Base-by-base conservation (phyloP, 2,329 filamentous ascomycete species). In the Simplicillium aogashimaense region DNA sequence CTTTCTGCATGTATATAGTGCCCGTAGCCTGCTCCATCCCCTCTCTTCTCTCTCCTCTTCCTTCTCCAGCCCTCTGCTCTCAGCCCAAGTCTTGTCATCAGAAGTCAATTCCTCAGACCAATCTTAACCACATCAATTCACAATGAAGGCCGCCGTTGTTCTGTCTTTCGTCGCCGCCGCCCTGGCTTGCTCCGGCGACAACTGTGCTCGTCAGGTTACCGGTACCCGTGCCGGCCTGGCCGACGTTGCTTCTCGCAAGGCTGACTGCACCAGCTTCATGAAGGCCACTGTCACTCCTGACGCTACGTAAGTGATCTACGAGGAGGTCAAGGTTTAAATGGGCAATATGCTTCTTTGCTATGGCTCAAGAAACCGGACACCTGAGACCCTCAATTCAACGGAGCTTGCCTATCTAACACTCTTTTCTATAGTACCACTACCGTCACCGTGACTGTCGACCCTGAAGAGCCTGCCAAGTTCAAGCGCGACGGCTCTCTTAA, bases 151-250 rank as follows among this genome's bases (percentile, higher is more conserved):
- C 53, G 50, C 56, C 49, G 51, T 56, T 45, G 47, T 61, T 47
- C 56, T 66, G 36, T 59, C 58, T 35, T 50, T 65, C 41, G 58
- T 55, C 44, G 58, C 57, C 45, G 49, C 57, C 39, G 62, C 58
- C 48, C 47, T 61, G 37, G 63, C 59, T 42, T 66, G 61, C 52
- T 46, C 54, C 44, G 63, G 58, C 50, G 63, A 69, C 59, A 69
- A 67, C 59, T 69, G 65, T 58, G 64, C 64, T 55, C 63, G 64
- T 37, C 60, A 64, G 43, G 59, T 69, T 44, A 67, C 64, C 33
- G 64, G 65, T 43, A 67, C 64, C 40, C 57, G 62, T 17, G 49
- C 45, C 14, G 61, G 61, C 30, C 57, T 66, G 39, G 43, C 47
- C 17, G 50, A 59, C 42, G 41, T 60, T 29, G 51, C 53, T 32